Percentiles rank a stretch among this genome's conserved stretches.
Evolutionary conservation across 306 rosid genomes (phyloP).

Genomic region (Cicer arietinum): DNA sequence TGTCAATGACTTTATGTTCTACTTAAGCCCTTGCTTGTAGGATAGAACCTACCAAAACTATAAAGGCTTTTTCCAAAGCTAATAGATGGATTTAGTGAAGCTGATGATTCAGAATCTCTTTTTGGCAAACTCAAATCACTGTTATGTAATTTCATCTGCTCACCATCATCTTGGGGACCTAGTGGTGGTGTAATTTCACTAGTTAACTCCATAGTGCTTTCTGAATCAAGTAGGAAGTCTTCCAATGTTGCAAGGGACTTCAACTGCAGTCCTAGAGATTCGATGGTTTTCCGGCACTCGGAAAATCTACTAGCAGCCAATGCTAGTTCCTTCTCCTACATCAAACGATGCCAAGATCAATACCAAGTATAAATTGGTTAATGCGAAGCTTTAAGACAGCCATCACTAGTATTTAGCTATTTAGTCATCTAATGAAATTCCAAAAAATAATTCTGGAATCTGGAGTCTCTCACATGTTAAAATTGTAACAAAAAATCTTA

Average conservation of each 20-base stretch:
- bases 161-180: slow-evolving; percentile 33
- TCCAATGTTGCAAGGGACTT: slow-evolving; percentile 46
- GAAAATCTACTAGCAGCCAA: slow-evolving; percentile 72
- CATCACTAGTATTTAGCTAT: slow-evolving; percentile 18
- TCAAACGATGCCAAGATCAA: background rate
- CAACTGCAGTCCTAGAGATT: slow-evolving; percentile 70
- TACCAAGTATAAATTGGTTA: background rate
- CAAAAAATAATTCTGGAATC: slow-evolving; percentile 6
- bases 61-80: slow-evolving; percentile 40
- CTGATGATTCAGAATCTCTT: slow-evolving; percentile 41
- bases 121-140: slow-evolving; percentile 41
- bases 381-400: background rate
- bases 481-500: background rate
- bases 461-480: background rate
- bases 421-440: slow-evolving; percentile 13
- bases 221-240: slow-evolving; percentile 56
- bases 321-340: slow-evolving; percentile 56
- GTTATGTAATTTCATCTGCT: slow-evolving; percentile 38
- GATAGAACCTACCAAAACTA: slow-evolving; percentile 51
- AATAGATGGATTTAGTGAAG: slow-evolving; percentile 42
- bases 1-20: slow-evolving; percentile 41
- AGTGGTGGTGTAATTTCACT: slow-evolving; percentile 25
- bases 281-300: slow-evolving; percentile 78
- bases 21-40: slow-evolving; percentile 50
- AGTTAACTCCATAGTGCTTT: slow-evolving; percentile 42